Percentiles rank a stretch among this genome's conserved stretches.
These are phyloP conservation scores for Jatropha podagrica DNA, from an alignment of 441 rosid genomes.

Conservation along the genomic window DNA sequence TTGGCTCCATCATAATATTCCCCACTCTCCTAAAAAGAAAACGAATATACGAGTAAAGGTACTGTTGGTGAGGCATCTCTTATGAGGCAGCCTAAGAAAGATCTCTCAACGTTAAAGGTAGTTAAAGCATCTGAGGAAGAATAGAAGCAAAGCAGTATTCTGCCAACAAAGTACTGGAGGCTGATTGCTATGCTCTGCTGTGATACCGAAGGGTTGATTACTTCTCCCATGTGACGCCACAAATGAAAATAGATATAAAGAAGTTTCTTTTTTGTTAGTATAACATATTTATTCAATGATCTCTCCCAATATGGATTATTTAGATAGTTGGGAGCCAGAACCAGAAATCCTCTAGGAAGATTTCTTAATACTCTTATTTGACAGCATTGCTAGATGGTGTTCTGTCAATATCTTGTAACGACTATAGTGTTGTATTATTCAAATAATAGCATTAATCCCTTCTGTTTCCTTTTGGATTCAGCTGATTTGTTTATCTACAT, in stretches of 20 bases:
- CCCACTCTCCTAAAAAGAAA: slow-evolving; percentile 90
- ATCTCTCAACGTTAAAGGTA: slow-evolving; percentile 19
- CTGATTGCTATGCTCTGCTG: slow-evolving; percentile 7
- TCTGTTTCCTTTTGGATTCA: background rate
- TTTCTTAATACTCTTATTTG: background rate
- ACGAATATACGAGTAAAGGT: slow-evolving; percentile 63
- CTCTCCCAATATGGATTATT: slow-evolving; percentile 27
- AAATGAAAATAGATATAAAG: slow-evolving; percentile 3
- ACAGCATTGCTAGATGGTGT: background rate
- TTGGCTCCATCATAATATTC: slow-evolving; percentile 70
- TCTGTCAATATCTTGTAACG: slow-evolving; percentile 6
- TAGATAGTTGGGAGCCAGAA: slow-evolving; percentile 21
- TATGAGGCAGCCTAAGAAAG: slow-evolving; percentile 3
- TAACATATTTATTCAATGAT: slow-evolving; percentile 7
- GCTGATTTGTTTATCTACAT: background rate
- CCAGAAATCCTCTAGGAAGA: slow-evolving; percentile 7
- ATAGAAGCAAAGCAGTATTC: background rate
- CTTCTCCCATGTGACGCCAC: slow-evolving; percentile 17
- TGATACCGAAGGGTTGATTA: slow-evolving; percentile 11
- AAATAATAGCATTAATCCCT: background rate
- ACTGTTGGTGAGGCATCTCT: slow-evolving; percentile 12
- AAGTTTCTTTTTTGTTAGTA: background rate
- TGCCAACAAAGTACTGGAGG: slow-evolving; percentile 13
- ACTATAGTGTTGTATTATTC: background rate
- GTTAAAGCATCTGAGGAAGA: slow-evolving; percentile 16